Evolutionary conservation across 202 grass and related monocot species (phyloP), one percentile per base, ranked within the genome.

Genomic region (Panicum hallii): DNA sequence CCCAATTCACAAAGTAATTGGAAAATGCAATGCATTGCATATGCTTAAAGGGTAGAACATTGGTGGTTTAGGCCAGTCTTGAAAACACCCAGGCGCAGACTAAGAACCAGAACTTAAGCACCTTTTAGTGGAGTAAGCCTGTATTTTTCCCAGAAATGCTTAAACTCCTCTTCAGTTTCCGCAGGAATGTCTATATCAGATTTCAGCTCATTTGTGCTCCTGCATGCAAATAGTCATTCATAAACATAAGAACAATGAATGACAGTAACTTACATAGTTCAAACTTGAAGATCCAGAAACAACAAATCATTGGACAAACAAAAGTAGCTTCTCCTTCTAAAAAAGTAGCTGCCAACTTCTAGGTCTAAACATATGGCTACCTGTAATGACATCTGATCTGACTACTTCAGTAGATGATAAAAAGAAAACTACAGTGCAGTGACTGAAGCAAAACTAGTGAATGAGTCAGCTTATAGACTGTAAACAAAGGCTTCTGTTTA

Each of bases 161-260:
- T 46, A 32, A 95, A 98, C 34, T 88, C 41, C 62, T 86, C 81
- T 45, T 74, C 80, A 79, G 81, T 85, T 63, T 95, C 95, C 54
- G 54, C 61, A 69, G 95, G 89, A 15, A 98, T 92, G 78, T 93
- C 81, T 34, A 93, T 85, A 79, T 95, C 95, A 87, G 74, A 89
- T 47, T 95, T 98, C 81, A 98, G 72, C 78, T 98, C 89, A 89
- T 93, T 95, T 22, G 86, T 93, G 89, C 78, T 90, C 84, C 95
- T 98, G 45, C 74, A 86, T 32, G 26, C 40, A 83, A 9, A 60
- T 7, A 70, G 43, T 71, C 30, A 87, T 83, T 74, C 26, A 9
- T 75, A 79, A 90, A 67, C 62, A 67, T 11, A 48, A 63, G 43
- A 11, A 74, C 12, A 55, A 9, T 17, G 11, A 26, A 9, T 12